Evolutionary conservation across 345 rosid genomes (phyloP), one percentile per base, ranked within the genome.

Genomic region (Salix udensis): DNA sequence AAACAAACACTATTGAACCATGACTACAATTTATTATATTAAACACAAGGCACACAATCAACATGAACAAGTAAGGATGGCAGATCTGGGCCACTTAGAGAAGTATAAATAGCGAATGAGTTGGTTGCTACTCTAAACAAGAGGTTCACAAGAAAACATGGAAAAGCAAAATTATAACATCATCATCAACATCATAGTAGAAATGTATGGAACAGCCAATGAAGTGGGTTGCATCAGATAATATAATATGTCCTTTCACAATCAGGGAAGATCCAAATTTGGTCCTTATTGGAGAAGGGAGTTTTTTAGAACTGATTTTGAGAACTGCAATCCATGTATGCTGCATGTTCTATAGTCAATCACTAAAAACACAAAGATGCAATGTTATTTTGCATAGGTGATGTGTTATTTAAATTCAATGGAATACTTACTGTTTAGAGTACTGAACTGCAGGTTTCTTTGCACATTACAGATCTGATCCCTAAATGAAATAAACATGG

Each of bases 381-480:
- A n/a, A 4, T 6, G 16, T 36, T 68, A n/a, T 65, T 46, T 34
- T n/a, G 10, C 28, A 58, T n/a, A n/a, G 28, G 28, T 18, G 16
- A 1, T 52, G 30, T 8, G 70, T 23, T 55, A 37, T 39, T 66
- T 66, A 30, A 18, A 66, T 19, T 18, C 26, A 65, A 71, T 52
- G 15, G 23, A 66, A 9, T 37, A 81, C 99, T 92, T 88, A 96
- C 98, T 86, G 84, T 90, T 92, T 44, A 92, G 80, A 64, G 90
- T 82, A 82, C 81, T 89, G 83, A 93, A 94, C 81, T 96, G 96
- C 83, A 96, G 80, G 84, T 80, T 94, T 74, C 97, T 90, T 83
- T 89, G 97, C 84, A 88, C 94, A 73, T 79, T 90, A 82, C 95
- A 92, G 65, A 96, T 94, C 67, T 88, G 85, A 77, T 96, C 98